Percentiles rank a stretch among this genome's conserved stretches.
Conservation (phyloP, 148 eudicot genomes). For the Gaultheria prostrata region DNA sequence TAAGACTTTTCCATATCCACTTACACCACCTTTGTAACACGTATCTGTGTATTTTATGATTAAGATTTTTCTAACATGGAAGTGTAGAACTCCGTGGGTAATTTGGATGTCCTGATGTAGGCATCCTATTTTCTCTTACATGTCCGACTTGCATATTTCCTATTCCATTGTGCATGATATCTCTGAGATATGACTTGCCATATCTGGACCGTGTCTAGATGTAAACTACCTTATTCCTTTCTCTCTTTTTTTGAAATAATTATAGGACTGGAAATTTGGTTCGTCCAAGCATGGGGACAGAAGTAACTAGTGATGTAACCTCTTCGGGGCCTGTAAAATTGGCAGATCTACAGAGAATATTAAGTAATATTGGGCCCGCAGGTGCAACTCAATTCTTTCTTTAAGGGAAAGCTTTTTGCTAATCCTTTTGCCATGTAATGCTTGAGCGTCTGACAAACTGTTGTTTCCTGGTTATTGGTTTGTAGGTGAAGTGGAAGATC, state of each 20-base stretch:
- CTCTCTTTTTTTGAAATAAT: background rate
- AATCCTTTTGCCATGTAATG: background rate
- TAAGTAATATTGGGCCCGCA: constrained; percentile 76
- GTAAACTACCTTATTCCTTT: background rate
- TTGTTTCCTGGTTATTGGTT: constrained; percentile 21
- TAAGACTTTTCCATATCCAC: background rate
- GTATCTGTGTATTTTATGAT: background rate
- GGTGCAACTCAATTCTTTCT: constrained; percentile 35
- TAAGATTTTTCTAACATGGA: background rate
- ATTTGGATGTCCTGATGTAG: background rate
- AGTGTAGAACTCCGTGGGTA: background rate
- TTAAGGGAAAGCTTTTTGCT: background rate
- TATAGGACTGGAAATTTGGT: constrained; percentile 89
- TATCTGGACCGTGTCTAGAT: background rate
- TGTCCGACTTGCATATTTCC: background rate
- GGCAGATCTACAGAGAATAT: constrained; percentile 87
- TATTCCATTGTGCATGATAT: background rate
- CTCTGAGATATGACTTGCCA: background rate
- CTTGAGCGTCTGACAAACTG: constrained; percentile 16
- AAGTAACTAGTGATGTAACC: constrained; percentile 75
- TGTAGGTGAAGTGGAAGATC: constrained; percentile 61
- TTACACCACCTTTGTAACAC: background rate
- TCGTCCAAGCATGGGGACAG: constrained; percentile 71
- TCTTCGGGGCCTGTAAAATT: constrained; percentile 93
- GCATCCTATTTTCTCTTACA: background rate